Evolutionary conservation across 805 yeast genomes (phyloP).

Genomic region (Metschnikowia cubensis): DNA sequence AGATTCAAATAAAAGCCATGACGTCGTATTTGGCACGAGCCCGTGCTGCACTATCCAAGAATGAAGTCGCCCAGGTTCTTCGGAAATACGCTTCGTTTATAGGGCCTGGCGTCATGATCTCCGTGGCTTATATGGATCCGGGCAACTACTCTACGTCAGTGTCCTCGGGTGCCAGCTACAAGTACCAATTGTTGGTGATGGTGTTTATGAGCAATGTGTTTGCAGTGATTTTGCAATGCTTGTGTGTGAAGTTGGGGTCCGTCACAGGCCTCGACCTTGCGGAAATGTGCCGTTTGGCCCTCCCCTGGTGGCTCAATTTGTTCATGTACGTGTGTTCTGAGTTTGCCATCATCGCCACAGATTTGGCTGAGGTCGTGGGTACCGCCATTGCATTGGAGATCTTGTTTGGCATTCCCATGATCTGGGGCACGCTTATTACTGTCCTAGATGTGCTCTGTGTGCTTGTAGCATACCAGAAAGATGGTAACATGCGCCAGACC

Average conservation of each 20-base stretch:
- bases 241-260: conserved; percentile 82
- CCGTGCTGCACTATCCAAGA: conserved; percentile 11
- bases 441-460: conserved; percentile 78
- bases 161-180: conserved; percentile 77
- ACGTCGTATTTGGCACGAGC: conserved; percentile 3
- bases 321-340: conserved; percentile 71
- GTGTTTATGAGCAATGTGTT: conserved; percentile 74
- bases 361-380: conserved; percentile 91
- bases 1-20: neutral
- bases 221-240: conserved; percentile 77
- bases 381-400: conserved; percentile 84
- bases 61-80: conserved; percentile 14
- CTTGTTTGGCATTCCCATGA: conserved; percentile 66
- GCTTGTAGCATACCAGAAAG: conserved; percentile 69
- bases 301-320: conserved; percentile 64
- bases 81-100: conserved; percentile 62
- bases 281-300: conserved; percentile 69
- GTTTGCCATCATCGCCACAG: conserved; percentile 86
- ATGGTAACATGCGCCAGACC: conserved; percentile 70
- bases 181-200: conserved; percentile 68
- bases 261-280: conserved; percentile 89
- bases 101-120: conserved; percentile 85
- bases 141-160: conserved; percentile 92
- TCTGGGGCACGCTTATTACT: conserved; percentile 73
- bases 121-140: conserved; percentile 92